phyloP scores from a whole-genome alignment of 108 stramenopile genomes.

The Cyclotella cryptica region DNA sequence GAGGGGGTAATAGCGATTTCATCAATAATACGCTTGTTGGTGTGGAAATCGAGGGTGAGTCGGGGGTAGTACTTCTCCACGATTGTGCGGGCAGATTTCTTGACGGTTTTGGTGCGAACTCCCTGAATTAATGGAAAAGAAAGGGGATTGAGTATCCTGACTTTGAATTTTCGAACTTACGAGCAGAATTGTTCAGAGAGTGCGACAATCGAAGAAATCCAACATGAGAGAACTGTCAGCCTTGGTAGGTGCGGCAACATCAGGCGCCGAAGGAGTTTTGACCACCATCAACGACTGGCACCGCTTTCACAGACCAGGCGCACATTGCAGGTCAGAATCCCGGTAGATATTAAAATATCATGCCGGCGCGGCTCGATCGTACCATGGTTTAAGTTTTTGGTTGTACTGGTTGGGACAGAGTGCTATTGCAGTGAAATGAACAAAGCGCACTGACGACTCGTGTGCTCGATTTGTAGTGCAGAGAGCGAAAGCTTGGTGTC shows the following conservation, averaged over 20 bases:
- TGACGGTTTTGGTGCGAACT: conserved; percentile 99
- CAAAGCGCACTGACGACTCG: too few species aligned
- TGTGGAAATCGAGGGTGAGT: conserved; percentile 99
- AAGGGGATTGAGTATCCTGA: conserved; percentile 2
- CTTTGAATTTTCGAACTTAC: conserved; percentile 21
- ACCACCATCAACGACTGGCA: neutral
- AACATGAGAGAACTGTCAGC: too few species aligned
- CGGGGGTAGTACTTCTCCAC: conserved; percentile 99
- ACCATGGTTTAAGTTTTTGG: conserved; percentile 40
- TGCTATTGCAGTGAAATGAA: too few species aligned
- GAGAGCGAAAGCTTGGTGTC: too few species aligned
- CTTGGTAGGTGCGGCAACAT: too few species aligned
- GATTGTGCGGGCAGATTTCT: conserved; percentile 98
- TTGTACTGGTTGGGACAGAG: too few species aligned
- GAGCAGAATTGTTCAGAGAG: too few species aligned
- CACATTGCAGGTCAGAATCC: conserved; percentile 55
- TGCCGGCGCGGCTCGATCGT: conserved; percentile 41
- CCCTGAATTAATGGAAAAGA: conserved; percentile 65
- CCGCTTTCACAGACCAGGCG: conserved; percentile 60
- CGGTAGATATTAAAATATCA: conserved; percentile 8
- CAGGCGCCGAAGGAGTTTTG: too few species aligned
- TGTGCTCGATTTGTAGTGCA: too few species aligned
- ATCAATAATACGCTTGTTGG: conserved; percentile 98
- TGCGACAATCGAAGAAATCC: neutral
- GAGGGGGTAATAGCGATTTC: conserved; percentile 98